Conservation (phyloP, 306 rosid species). For the Cucumis cinereus region DNA sequence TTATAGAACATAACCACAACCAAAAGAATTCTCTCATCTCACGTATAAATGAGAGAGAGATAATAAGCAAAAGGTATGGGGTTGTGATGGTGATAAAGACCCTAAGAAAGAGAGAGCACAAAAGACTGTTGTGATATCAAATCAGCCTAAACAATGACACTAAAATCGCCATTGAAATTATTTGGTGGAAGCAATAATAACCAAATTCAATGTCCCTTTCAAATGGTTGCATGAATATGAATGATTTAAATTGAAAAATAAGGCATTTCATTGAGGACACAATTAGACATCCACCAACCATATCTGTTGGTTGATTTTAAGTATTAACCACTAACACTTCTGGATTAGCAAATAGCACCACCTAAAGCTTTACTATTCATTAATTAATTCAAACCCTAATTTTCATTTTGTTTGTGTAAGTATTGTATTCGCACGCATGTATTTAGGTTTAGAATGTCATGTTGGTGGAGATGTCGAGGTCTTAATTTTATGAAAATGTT, state of each 20-base stretch:
- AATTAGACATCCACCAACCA: conserved; percentile 6
- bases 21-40: not conserved
- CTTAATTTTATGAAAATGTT: too few relatives aligned
- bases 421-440: too few relatives aligned
- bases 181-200: not conserved
- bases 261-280: not conserved
- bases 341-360: not conserved
- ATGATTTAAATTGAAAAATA: not conserved
- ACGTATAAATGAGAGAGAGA: not conserved
- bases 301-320: conserved; percentile 1
- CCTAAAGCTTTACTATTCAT: not conserved
- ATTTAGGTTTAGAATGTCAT: too few relatives aligned
- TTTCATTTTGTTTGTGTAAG: too few relatives aligned
- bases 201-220: not conserved
- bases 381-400: not conserved
- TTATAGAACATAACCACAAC: not conserved
- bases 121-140: not conserved
- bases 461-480: too few relatives aligned
- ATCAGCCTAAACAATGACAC: not conserved
- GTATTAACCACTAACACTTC: conserved; percentile 8
- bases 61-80: not conserved
- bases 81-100: not conserved
- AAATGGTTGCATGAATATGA: not conserved
- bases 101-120: not conserved
- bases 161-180: not conserved